A percentile compares a stretch with the other conserved stretches of the same genome.
phyloP scores from a whole-genome alignment of 2,329 filamentous ascomycete species.

The Decorospora gaudefroyi region DNA sequence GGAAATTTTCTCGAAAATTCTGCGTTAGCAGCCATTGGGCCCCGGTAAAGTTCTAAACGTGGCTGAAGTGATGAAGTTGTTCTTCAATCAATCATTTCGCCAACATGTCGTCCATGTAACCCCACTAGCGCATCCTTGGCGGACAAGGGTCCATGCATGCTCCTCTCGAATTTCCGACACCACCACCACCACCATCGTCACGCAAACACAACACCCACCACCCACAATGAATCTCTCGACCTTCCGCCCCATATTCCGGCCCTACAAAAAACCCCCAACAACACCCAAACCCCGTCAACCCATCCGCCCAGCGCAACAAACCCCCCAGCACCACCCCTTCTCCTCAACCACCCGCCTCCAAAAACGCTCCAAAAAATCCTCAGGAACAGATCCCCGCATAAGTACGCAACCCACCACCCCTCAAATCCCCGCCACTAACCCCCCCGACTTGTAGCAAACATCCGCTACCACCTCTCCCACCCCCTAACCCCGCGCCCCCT shows the following conservation, averaged over 20 bases:
- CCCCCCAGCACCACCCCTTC: constrained; percentile 31
- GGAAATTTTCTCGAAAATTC: too few species aligned
- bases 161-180: constrained; percentile 3
- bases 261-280: constrained; percentile 15
- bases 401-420: constrained; percentile 28
- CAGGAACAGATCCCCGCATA: constrained; percentile 37
- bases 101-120: not conserved
- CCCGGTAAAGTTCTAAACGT: not conserved
- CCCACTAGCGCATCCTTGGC: not conserved
- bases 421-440: not conserved
- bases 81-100: not conserved
- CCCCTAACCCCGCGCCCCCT: constrained; percentile 74
- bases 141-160: not conserved
- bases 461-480: constrained; percentile 72
- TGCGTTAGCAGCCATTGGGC: too few species aligned
- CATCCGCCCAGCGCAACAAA: constrained; percentile 14
- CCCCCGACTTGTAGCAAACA: constrained; percentile 46
- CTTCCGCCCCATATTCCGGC: constrained; percentile 33
- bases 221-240: constrained; percentile 36
- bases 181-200: not conserved
- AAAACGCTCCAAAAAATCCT: constrained; percentile 33
- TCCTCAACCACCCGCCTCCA: constrained; percentile 37
- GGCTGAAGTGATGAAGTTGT: not conserved
- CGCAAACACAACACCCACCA: constrained; percentile 8
- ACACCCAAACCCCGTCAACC: too few species aligned